Evolutionary conservation across 371 early-diverging fungal species (phyloP), one percentile per base, ranked within the genome.

Genomic region (Gilbertella persicaria): DNA sequence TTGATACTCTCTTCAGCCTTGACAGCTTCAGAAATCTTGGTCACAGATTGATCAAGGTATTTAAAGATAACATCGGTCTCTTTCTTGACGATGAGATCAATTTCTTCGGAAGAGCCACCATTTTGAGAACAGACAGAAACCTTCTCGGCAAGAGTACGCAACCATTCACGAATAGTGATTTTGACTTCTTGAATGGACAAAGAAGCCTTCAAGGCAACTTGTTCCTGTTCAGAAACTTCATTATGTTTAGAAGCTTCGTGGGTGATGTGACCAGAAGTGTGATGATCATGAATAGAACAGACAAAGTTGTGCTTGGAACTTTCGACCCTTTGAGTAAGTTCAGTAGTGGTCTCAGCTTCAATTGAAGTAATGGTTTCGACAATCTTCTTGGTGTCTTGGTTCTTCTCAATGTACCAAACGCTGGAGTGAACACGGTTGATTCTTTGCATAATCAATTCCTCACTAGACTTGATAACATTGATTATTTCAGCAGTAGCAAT

Each of bases 401-500:
- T 35, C 25, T 62, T 47, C 25, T 55, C 36, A 44, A 62, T 35
- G 43, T 54, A 62, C 52, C 58, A 57, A 19, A 67, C 60, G 25
- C 53, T 46, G 12, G 67, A 51, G 29, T 67, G 52, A 9, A 67
- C 55, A 19, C 41, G 55, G 24, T 67, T 59, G 9, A 67, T 39
- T 46, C 50, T 67, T 29, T 62, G 49, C 9, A 49, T 33, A 9
- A 67, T 23, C 0, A 44, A 25, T 5, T 54, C 40, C 9, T 67
- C 67, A n/a, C 49, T 53, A 10, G 50, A 36, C 24, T 58, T 55
- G 25, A 67, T n/a, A 8, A 55, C 50, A 13, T 35, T 37, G 20
- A 55, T 55, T 12, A 63, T 45, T 50, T 67, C 63, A 52, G 55
- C 52, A 24, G 55, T 62, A 43, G 67, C 64, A 50, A 59, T 46